Percentiles rank a stretch among this genome's conserved stretches.
These are phyloP conservation scores for Malassezia furfur DNA, from an alignment of 1,284 basidiomycete species.

Conservation along the genomic window DNA sequence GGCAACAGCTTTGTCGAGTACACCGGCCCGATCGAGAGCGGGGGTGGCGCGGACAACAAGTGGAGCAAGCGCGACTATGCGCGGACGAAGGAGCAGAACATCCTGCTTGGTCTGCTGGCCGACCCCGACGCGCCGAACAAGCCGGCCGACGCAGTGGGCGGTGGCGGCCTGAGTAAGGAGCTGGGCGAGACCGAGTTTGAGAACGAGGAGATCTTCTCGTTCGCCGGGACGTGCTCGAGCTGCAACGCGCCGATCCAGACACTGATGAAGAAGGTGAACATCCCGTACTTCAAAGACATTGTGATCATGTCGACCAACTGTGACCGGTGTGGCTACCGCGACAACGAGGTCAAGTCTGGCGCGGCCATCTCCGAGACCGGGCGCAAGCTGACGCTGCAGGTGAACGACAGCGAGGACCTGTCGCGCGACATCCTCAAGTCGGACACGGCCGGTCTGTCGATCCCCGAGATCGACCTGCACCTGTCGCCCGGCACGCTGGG, in stretches of 20 bases:
- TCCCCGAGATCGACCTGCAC: slow-evolving; percentile 90
- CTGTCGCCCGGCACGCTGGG: slow-evolving; percentile 89
- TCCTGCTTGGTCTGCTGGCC: slow-evolving; percentile 62
- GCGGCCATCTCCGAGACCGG: slow-evolving; percentile 75
- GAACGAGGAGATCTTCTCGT: slow-evolving; percentile 77
- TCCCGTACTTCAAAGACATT: slow-evolving; percentile 98
- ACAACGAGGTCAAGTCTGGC: slow-evolving; percentile 95
- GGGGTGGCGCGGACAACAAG: slow-evolving; percentile 66
- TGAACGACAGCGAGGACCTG: slow-evolving; percentile 88
- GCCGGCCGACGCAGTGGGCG: slow-evolving; percentile 45
- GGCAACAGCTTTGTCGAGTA: slow-evolving; percentile 72
- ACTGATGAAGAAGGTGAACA: slow-evolving; percentile 88
- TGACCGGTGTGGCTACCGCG: slow-evolving; percentile 83
- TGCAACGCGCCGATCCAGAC: slow-evolving; percentile 78
- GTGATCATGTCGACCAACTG: slow-evolving; percentile 99
- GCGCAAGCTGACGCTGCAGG: slow-evolving; percentile 76
- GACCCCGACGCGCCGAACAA: slow-evolving; percentile 33
- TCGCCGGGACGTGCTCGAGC: slow-evolving; percentile 78
- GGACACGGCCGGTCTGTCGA: slow-evolving; percentile 68
- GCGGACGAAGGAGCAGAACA: slow-evolving; percentile 74
- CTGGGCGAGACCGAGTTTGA: slow-evolving; percentile 49
- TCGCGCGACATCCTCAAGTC: slow-evolving; percentile 70
- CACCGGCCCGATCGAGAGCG: slow-evolving; percentile 28
- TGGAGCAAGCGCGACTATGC: slow-evolving; percentile 85
- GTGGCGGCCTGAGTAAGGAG: slow-evolving; percentile 38